Conservation (phyloP, 192 early-diverging fungal genomes). For the Gonapodya sp. region DNA sequence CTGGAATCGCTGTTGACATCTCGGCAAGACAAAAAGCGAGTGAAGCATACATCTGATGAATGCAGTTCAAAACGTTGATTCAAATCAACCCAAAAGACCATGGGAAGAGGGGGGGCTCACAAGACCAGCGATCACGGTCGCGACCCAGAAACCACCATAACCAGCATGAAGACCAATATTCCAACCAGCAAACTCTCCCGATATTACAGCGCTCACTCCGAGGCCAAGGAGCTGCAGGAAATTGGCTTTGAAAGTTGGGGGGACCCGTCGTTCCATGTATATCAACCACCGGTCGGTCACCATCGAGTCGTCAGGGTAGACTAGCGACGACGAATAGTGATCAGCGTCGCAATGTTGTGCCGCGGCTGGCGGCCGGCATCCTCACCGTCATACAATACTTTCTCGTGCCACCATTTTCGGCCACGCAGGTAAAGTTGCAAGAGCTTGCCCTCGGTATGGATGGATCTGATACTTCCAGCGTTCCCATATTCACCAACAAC, state of each 20-base stretch:
- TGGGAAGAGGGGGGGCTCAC: background rate
- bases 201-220: constrained; percentile 14
- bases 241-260: constrained; percentile 2
- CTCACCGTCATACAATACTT: background rate
- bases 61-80: background rate
- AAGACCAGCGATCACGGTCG: constrained; percentile 11
- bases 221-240: constrained; percentile 13
- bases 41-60: constrained; percentile 5
- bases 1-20: constrained; percentile 12
- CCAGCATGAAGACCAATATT: constrained; percentile 11
- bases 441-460: background rate
- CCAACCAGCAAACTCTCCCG: constrained; percentile 17
- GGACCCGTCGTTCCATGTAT: background rate
- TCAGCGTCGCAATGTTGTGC: too few species aligned
- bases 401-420: background rate
- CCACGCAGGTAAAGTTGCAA: background rate
- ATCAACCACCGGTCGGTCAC: background rate
- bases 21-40: constrained; percentile 13
- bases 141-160: constrained; percentile 11
- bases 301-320: background rate
- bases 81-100: background rate
- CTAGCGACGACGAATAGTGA: background rate
- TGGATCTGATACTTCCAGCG: background rate
- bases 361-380: too few species aligned
- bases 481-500: background rate